Percentiles rank a stretch among this genome's conserved stretches.
These are phyloP conservation scores for Amanita phalloides DNA, from an alignment of 768 basidiomycete genomes.

Conservation along the genomic window DNA sequence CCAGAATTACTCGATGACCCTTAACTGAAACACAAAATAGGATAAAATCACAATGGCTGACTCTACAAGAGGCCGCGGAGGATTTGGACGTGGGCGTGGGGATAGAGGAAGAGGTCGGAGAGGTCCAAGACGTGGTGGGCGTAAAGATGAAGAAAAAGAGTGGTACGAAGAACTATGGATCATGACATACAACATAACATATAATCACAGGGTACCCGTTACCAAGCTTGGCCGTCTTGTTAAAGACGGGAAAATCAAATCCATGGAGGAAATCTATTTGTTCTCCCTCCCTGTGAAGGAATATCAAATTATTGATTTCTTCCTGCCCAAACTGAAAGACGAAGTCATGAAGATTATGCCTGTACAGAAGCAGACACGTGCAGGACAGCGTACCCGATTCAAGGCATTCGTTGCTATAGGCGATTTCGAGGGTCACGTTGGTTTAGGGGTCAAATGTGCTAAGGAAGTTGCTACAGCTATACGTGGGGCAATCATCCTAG, in stretches of 20 bases:
- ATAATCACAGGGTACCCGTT: conserved; percentile 74
- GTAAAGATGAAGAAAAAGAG: conserved; percentile 99
- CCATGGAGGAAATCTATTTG: conserved; percentile 99
- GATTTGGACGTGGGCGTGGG: conserved; percentile 85
- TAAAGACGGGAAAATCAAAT: conserved; percentile 99
- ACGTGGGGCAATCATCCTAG: conserved; percentile 97
- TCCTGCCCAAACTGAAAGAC: conserved; percentile 98
- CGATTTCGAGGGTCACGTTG: conserved; percentile 97
- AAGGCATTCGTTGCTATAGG: conserved; percentile 99
- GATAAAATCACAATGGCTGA: conserved; percentile 59
- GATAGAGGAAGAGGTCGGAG: conserved; percentile 83
- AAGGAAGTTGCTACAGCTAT: conserved; percentile 99
- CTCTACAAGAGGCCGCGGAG: conserved; percentile 57
- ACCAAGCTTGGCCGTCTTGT: conserved; percentile 99
- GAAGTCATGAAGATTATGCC: conserved; percentile 99
- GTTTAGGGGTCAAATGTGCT: conserved; percentile 98
- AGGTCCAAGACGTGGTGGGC: conserved; percentile 88
- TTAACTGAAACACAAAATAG: background rate
- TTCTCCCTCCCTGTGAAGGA: conserved; percentile 99
- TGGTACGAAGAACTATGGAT: conserved; percentile 49
- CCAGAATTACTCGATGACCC: conserved; percentile 29
- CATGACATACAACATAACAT: background rate
- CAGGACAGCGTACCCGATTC: conserved; percentile 99
- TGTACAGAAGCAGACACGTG: conserved; percentile 99
- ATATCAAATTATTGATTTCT: conserved; percentile 98